phyloP scores from a whole-genome alignment of 164 flowering plant genomes.

The Warburgia ugandensis region DNA sequence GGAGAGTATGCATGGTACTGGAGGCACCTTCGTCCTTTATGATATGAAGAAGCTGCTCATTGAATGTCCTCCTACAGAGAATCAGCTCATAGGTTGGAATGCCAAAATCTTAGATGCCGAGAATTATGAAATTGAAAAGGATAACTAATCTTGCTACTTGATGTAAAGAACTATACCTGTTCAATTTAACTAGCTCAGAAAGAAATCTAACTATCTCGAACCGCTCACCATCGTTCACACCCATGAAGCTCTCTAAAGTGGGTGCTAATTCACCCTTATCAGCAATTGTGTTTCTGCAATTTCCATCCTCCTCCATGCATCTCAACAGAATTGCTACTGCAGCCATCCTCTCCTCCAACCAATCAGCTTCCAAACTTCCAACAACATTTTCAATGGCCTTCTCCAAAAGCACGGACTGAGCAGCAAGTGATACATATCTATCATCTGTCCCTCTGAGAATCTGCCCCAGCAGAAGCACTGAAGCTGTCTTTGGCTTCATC shows the following conservation, averaged over 20 bases:
- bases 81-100: not conserved
- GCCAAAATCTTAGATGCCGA: too few species aligned
- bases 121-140: not conserved
- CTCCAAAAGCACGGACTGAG: constrained; percentile 28
- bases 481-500: constrained; percentile 52
- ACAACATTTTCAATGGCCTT: constrained; percentile 35
- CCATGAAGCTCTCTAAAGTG: constrained; percentile 47
- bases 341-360: constrained; percentile 48
- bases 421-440: constrained; percentile 16
- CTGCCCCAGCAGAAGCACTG: constrained; percentile 46
- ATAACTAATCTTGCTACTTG: not conserved
- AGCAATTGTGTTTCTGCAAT: constrained; percentile 56
- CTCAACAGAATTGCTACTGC: constrained; percentile 53
- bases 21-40: constrained; percentile 66
- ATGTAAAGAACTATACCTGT: constrained; percentile 33
- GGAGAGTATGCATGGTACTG: constrained; percentile 68
- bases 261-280: constrained; percentile 53
- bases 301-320: constrained; percentile 62
- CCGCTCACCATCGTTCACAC: constrained; percentile 41
- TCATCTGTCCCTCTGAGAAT: constrained; percentile 35
- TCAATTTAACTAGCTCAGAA: constrained; percentile 53
- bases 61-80: constrained; percentile 52
- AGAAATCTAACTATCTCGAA: constrained; percentile 55
- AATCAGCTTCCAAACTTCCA: constrained; percentile 41
- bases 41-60: constrained; percentile 54